Evolutionary conservation across 352 stramenopile species (phyloP), one percentile per base, ranked within the genome.

Genomic region (Aphanomyces euteiches): DNA sequence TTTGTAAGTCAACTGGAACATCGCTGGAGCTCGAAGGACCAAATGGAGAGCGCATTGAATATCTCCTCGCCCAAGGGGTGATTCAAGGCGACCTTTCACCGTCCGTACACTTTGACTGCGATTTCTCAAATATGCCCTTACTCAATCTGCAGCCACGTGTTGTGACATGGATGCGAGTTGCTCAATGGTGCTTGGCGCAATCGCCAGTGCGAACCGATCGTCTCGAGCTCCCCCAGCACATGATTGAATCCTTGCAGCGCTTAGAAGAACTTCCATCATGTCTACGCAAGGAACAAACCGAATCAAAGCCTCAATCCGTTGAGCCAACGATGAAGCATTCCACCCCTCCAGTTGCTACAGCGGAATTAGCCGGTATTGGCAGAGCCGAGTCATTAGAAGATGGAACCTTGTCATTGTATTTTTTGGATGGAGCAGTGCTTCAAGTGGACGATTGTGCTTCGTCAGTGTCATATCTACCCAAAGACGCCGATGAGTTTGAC

Each of bases 81-180:
- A 53, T 70, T n/a, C 36, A 6, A 37, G 64, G 64, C 48, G 15
- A 28, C 5, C 63, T 69, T 1, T 61, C 54, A n/a, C 6, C 54
- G 6, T n/a, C 19, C 6, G 5, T 7, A 1, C 5, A 37, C 41
- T 61, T 61, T 61, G 21, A 37, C 5, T 37, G n/a, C 19, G 34
- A 61, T 17, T 61, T 61, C 7, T 61, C 15, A 12, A 40, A 19
- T 7, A 1, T 61, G 54, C 54, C 54, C 28, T 41, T 61, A 37
- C 17, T 40, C 19, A 37, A 61, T 37, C 19, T 61, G 54, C 15
- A 7, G 12, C 28, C 54, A 12, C 28, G 5, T 47, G n/a, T 61
- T 4, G 4, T 41, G 54, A 70, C 64, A n/a, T 70, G 64, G 64
- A 39, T 70, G 19, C 64, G 64, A 38, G 47, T 70, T 15, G 64